Evolutionary conservation across 1,284 basidiomycete species (phyloP).

Genomic region (Puccinia horiana): DNA sequence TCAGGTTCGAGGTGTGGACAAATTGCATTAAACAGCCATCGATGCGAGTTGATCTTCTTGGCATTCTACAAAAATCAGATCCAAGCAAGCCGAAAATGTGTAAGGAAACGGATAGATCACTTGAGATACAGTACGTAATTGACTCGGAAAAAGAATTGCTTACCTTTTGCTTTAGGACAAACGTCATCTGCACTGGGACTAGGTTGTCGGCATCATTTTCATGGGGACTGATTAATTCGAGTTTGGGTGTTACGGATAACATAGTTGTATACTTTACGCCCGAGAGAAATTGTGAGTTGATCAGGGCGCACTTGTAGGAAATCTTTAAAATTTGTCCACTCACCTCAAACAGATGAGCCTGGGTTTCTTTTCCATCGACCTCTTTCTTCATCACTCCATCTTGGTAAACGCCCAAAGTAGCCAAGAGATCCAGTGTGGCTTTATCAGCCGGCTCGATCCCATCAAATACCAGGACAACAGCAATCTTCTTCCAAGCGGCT

Average conservation of each 20-base stretch:
- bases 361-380: conserved; percentile 85
- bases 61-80: conserved; percentile 69
- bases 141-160: too few relatives aligned
- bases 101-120: not conserved
- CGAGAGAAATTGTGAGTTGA: not conserved
- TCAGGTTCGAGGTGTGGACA: conserved; percentile 82
- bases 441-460: conserved; percentile 96
- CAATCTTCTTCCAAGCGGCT: conserved; percentile 86
- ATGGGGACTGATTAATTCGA: conserved; percentile 43
- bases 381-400: conserved; percentile 92
- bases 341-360: conserved; percentile 57
- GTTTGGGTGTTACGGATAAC: conserved; percentile 40
- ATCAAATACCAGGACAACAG: conserved; percentile 79
- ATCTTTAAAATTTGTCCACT: too few relatives aligned
- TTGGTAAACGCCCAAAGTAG: conserved; percentile 85
- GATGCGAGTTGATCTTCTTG: conserved; percentile 91
- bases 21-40: conserved; percentile 97
- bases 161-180: conserved; percentile 49
- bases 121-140: too few relatives aligned
- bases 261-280: conserved; percentile 46
- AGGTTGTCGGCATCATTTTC: conserved; percentile 69
- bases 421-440: conserved; percentile 80
- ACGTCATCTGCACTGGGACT: conserved; percentile 79
- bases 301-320: not conserved
- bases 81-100: not conserved